Evolutionary conservation across 768 basidiomycete genomes (phyloP).

Genomic region (Nidularia sp.): DNA sequence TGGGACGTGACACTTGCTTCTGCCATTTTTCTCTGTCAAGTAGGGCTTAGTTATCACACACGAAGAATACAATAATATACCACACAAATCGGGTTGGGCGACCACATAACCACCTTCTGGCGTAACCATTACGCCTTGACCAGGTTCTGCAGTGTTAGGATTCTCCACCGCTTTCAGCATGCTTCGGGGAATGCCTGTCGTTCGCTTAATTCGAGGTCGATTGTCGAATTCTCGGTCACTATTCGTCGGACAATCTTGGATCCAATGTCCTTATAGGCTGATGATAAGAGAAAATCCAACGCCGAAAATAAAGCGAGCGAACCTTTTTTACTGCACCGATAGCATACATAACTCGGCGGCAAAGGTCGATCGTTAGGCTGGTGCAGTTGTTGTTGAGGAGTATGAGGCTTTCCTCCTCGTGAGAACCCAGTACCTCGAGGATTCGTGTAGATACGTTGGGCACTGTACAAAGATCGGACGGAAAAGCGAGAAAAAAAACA

Average conservation of each 20-base stretch:
- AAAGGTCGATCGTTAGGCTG: conserved; percentile 71
- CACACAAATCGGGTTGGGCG: conserved; percentile 93
- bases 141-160: conserved; percentile 63
- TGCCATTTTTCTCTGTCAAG: conserved; percentile 54
- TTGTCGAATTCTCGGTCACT: conserved; percentile 94
- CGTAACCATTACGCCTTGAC: conserved; percentile 95
- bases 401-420: conserved; percentile 56
- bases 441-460: conserved; percentile 64
- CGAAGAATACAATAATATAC: no score
- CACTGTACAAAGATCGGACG: conserved; percentile 41
- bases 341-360: conserved; percentile 96
- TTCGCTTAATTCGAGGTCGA: conserved; percentile 92
- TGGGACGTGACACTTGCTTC: conserved; percentile 77
- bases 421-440: conserved; percentile 61
- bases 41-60: not conserved
- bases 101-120: conserved; percentile 98
- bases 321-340: conserved; percentile 98
- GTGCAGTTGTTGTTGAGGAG: conserved; percentile 38
- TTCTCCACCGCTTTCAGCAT: conserved; percentile 96
- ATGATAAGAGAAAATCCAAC: not conserved
- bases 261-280: conserved; percentile 84
- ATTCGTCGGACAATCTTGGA: conserved; percentile 97
- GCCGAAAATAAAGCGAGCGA: conserved; percentile 10
- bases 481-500: conserved; percentile 25
- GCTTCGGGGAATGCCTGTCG: conserved; percentile 96